Evolutionary conservation across 2,329 filamentous ascomycete species (phyloP).

Genomic region (Epicoccum nigrum): DNA sequence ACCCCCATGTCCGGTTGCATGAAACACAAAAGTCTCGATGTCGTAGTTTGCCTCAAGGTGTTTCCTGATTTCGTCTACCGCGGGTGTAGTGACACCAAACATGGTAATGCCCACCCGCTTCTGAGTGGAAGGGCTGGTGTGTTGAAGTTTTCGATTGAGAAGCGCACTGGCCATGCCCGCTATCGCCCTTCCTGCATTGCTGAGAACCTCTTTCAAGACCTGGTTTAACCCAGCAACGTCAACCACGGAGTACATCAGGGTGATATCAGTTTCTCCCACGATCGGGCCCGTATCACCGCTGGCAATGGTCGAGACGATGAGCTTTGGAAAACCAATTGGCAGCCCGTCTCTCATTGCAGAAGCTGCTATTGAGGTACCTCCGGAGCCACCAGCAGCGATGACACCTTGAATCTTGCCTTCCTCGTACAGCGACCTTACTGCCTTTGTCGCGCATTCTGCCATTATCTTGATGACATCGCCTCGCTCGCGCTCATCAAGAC

Average conservation of each 20-base stretch:
- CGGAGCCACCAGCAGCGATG: conserved; percentile 66
- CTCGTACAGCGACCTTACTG: conserved; percentile 51
- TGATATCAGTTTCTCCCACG: conserved; percentile 72
- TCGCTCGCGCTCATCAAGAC: conserved; percentile 53
- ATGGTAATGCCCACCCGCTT: conserved; percentile 68
- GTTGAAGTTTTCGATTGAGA: conserved; percentile 34
- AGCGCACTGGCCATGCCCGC: conserved; percentile 62
- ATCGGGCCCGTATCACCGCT: conserved; percentile 69
- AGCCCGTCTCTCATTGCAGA: conserved; percentile 65
- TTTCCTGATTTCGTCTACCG: conserved; percentile 61
- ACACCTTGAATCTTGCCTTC: conserved; percentile 59
- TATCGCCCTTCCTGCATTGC: conserved; percentile 68
- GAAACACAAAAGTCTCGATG: conserved; percentile 69
- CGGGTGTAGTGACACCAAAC: conserved; percentile 76
- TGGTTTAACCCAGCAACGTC: conserved; percentile 71
- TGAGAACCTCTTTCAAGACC: conserved; percentile 62
- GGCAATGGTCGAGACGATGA: conserved; percentile 73
- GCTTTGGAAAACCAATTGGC: conserved; percentile 71
- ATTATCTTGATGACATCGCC: conserved; percentile 65
- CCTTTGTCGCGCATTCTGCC: conserved; percentile 54
- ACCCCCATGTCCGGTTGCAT: conserved; percentile 72
- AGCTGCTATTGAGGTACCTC: conserved; percentile 66
- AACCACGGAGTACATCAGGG: conserved; percentile 73
- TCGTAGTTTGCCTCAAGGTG: conserved; percentile 50
- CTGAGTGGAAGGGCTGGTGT: not conserved